These are phyloP conservation scores for Sugiyamaella japonica DNA, from an alignment of 1,139 yeast genomes.

Conservation along the genomic window DNA sequence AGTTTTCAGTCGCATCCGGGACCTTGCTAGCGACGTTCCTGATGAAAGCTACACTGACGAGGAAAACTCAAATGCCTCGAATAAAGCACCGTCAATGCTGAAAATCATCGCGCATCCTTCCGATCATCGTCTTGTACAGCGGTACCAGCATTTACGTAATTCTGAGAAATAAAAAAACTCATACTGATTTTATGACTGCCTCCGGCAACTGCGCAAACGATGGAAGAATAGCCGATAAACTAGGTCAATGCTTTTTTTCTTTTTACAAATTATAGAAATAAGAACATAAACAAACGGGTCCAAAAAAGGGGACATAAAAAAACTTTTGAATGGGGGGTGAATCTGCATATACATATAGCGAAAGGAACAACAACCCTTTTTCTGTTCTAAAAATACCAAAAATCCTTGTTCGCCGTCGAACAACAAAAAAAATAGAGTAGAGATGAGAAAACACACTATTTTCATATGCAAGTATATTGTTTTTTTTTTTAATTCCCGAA, in stretches of 20 bases:
- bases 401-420: background rate
- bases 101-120: background rate
- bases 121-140: background rate
- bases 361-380: background rate
- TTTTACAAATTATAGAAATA: constrained; percentile 13
- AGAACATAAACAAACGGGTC: constrained; percentile 7
- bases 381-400: background rate
- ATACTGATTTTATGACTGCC: background rate
- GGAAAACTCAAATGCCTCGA: background rate
- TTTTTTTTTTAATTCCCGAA: too few species aligned
- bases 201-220: constrained; percentile 6
- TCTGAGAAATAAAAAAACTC: background rate
- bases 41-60: background rate
- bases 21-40: constrained; percentile 3
- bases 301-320: constrained; percentile 6
- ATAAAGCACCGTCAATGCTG: background rate
- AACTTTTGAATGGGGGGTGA: constrained; percentile 1
- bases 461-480: constrained; percentile 9
- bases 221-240: background rate
- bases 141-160: background rate
- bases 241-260: constrained; percentile 10
- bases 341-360: constrained; percentile 12
- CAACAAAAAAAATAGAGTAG: background rate
- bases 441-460: background rate
- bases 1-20: background rate